Conservation (phyloP, 2,329 filamentous ascomycete genomes). For the Graphilbum sp. region DNA sequence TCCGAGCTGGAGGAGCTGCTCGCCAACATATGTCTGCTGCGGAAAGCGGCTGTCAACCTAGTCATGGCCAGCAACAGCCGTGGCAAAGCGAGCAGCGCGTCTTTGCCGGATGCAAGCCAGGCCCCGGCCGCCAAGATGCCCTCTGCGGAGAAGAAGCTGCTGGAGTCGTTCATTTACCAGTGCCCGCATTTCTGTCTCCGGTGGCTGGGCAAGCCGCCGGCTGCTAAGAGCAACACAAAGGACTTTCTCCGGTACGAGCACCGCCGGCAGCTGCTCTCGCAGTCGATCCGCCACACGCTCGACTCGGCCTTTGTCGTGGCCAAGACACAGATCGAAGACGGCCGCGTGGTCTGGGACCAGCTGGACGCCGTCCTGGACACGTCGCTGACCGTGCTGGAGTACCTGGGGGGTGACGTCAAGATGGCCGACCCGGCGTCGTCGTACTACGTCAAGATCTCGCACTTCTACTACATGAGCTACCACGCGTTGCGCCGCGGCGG, state of each 20-base stretch:
- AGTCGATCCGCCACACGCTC: slow-evolving; percentile 38
- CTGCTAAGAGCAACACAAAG: slow-evolving; percentile 34
- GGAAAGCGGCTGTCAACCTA: slow-evolving; percentile 27
- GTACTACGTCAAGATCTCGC: slow-evolving; percentile 51
- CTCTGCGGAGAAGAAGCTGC: slow-evolving; percentile 16
- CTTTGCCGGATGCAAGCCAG: too few relatives aligned
- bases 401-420: slow-evolving; percentile 27
- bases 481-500: slow-evolving; percentile 30
- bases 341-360: slow-evolving; percentile 32
- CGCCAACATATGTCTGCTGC: slow-evolving; percentile 34
- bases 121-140: slow-evolving; percentile 4
- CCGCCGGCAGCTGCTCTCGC: slow-evolving; percentile 33
- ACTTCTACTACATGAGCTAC: slow-evolving; percentile 53
- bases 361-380: slow-evolving; percentile 42
- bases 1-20: slow-evolving; percentile 45
- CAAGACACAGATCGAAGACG: slow-evolving; percentile 33
- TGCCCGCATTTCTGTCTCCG: slow-evolving; percentile 43
- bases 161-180: slow-evolving; percentile 39
- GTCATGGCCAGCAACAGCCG: slow-evolving; percentile 1
- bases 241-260: slow-evolving; percentile 45
- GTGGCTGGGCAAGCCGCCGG: slow-evolving; percentile 43
- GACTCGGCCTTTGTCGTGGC: slow-evolving; percentile 42
- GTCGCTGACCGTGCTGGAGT: slow-evolving; percentile 34
- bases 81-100: too few relatives aligned
- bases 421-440: slow-evolving; percentile 14